Evolutionary conservation across 345 rosid species (phyloP), one percentile per base, ranked within the genome.

Genomic region (Gossypium thurberi): DNA sequence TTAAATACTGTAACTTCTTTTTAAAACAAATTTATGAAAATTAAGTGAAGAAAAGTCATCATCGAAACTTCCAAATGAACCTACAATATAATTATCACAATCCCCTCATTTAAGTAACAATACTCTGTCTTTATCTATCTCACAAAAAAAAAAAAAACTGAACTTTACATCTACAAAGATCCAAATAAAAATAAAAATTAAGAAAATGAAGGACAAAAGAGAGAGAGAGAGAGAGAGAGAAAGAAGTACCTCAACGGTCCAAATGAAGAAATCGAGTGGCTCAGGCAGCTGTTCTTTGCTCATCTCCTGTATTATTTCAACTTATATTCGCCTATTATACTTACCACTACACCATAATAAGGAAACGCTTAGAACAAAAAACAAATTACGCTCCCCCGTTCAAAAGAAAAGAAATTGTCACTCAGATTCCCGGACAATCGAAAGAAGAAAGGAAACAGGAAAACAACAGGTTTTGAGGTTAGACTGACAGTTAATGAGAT

Each of bases 201-300:
- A n/a, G 15, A 57, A 20, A 51, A 2, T 6, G 12, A 13, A 26
- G 1, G 1, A 51, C 14, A 59, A 26, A 4, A 18, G 42, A 25
- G 26, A 25, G 26, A 25, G 33, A 20, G 11, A 18, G 50, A 18
- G 42, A 25, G 26, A 25, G 26, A 25, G 33, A 7, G 15, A 68
- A 44, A 10, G 11, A 26, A 44, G 25, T 85, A 93, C 98, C 97
- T 94, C 95, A 64, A 92, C 89, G 77, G 97, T 94, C 98, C 98
- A 94, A 79, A 94, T 92, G 88, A 94, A 94, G 95, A 94, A 94
- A 92, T 94, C 98, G 52, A 94, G 97, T 42, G 97, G 98, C 88
- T 94, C 98, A 0, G 98, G 98, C 0, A 85, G 90, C 68, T 76
- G 84, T 43, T 81, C 95, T 85, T 85, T 92, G 86, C 80, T 92